Base-by-base conservation (phyloP, 148 eudicot genomes). In the Chenopodium berlandieri region DNA sequence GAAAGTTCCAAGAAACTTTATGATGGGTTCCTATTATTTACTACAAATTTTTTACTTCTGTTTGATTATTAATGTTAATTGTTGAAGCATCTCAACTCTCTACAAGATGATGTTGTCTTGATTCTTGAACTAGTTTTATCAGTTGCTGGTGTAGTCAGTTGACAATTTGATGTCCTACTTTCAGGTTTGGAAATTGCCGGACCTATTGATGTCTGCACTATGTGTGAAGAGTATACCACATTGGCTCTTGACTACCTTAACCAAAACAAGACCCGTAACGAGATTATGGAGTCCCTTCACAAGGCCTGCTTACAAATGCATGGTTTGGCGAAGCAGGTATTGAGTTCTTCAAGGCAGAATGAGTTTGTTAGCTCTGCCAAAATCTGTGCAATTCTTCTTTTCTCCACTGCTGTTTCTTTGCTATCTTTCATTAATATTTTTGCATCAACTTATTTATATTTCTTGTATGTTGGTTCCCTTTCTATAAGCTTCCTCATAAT, bases 141-240 rank as follows among this genome's bases (percentile, higher is more conserved):
- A 23, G 4, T 13, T 79, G 17, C 20, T 25, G 58, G 47, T 73
- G 46, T 78, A 69, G 66, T 52, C 11, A 34, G 68, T 62, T 81
- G 78, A 65, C 63, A 22, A 50, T 73, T 23, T 5, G 14, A 31
- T 22, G 56, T 68, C 27, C 31, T 75, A 17, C 27, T 85, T 82
- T 37, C 81, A 85, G 78, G 76, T 71, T 75, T 68, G 47, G 79
- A 85, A 79, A 82, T 76, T 34, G 71, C 64, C 63, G 86, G 79
- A 50, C 83, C 86, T 27, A 80, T 83, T 54, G 81, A 91, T 14
- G 22, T 88, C 73, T 92, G 95, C 83, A 71, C 85, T 58, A 13
- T 90, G 85, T 95, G 99, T 85, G 93, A 95, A 90, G 91, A 92
- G 60, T 91, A 86, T 88, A 85, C 92, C 62, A 31, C 84, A 20